Conservation (phyloP, 352 stramenopile species). For the Aphanomyces stellatus region DNA sequence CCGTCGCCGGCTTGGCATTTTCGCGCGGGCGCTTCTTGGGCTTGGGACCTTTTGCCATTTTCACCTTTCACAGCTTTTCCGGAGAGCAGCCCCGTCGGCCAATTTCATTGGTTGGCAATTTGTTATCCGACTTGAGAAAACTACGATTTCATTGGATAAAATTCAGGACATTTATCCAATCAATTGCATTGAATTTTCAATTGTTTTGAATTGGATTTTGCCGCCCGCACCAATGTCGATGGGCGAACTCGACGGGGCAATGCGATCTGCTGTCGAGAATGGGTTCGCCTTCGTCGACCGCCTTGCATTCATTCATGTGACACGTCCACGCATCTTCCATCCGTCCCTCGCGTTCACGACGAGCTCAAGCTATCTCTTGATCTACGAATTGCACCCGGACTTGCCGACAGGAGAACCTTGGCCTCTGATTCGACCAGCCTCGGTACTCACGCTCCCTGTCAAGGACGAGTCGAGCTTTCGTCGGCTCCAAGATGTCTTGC, state of each 20-base stretch:
- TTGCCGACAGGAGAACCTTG: neutral
- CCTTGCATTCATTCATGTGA: neutral
- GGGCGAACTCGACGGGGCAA: neutral
- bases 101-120: too few relatives aligned
- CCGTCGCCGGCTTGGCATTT: neutral
- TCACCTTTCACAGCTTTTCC: too few relatives aligned
- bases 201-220: too few relatives aligned
- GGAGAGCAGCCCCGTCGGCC: too few relatives aligned
- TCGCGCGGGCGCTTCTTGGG: neutral
- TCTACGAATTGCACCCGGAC: neutral
- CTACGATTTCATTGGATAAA: neutral
- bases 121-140: neutral
- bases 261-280: neutral
- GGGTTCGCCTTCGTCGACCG: neutral
- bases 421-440: constrained; percentile 1
- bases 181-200: neutral
- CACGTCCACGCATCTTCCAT: neutral
- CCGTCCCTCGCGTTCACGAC: neutral
- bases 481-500: neutral
- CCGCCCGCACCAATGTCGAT: too few relatives aligned
- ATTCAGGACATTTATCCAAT: neutral
- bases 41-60: constrained; percentile 3
- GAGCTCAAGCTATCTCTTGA: neutral
- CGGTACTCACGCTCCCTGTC: too few relatives aligned
- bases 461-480: too few relatives aligned